Evolutionary conservation across 2,329 filamentous ascomycete species (phyloP).

Genomic region (Aspergillus piperis): DNA sequence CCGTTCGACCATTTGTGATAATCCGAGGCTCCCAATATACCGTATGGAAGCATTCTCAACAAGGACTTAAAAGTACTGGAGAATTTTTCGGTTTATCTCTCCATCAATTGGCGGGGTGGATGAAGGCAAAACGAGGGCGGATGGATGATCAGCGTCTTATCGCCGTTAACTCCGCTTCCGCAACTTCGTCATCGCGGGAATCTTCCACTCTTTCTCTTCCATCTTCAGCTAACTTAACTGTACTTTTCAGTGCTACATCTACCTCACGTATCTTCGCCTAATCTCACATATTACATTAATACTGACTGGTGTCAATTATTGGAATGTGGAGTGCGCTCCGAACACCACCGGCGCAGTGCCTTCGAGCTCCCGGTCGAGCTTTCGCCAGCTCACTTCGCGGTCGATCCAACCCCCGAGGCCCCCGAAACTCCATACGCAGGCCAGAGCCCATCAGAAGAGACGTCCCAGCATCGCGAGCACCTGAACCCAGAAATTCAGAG

Average conservation of each 20-base stretch:
- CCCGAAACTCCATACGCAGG: constrained; percentile 33
- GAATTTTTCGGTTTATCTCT: too few species aligned
- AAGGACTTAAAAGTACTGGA: too few species aligned
- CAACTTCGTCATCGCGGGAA: not conserved
- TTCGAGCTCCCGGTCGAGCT: constrained; percentile 25
- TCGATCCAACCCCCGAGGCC: constrained; percentile 28
- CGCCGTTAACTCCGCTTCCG: not conserved
- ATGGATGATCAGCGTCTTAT: not conserved
- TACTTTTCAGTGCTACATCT: not conserved
- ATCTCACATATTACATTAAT: not conserved
- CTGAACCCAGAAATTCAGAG: constrained; percentile 12
- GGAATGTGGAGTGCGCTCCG: constrained; percentile 36
- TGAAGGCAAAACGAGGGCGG: not conserved
- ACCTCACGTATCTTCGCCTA: not conserved
- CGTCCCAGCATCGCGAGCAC: constrained; percentile 6
- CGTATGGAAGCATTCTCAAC: not conserved
- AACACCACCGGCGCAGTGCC: constrained; percentile 21
- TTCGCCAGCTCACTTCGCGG: constrained; percentile 31
- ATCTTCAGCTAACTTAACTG: not conserved
- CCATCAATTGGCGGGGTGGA: too few species aligned
- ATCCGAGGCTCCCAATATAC: too few species aligned
- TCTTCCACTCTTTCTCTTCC: not conserved
- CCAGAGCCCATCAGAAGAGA: constrained; percentile 24
- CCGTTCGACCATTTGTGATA: too few species aligned
- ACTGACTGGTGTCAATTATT: not conserved